Evolutionary conservation across 257 asterid species (phyloP), one percentile per base, ranked within the genome.

Genomic region (Ilex asprella): DNA sequence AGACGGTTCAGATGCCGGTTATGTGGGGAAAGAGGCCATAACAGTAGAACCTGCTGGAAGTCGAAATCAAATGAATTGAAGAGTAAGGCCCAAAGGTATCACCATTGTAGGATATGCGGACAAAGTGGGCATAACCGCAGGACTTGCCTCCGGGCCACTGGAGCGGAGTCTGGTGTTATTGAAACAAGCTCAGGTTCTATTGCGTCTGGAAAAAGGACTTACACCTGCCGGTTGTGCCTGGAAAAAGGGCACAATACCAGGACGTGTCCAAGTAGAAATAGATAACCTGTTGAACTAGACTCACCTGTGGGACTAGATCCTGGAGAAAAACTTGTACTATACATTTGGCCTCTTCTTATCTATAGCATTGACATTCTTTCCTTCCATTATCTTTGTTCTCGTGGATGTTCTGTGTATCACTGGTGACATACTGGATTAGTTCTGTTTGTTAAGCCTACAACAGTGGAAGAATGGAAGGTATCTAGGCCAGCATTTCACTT

Each of bases 21-120:
- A 63, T 93, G 97, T 70, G 94, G 99, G 29, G 82, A 76, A 67
- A 87, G 79, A 66, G 97, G 97, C 68, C 97, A 93, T 76, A 93
- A 93, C 75, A 78, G 84, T 72, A 82, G 95, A 78, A 89, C 96
- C 31, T 93, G 96, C 71, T 77, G 71, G 41, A 84, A 68, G 70
- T 69, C 75, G 54, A 87, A 78, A 73, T 31, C 77, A 32, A 66
- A 60, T 8, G 77, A 66, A 32, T 71, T 66, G 12, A 70, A 61
- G 55, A 61, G 16, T 49, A 60, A n/a, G 7, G 69, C 67, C 39
- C 76, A 44, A 12, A 79, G 79, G 70, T 63, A 75, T 69, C 91
- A 72, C 65, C 79, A 41, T 51, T 92, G 97, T 84, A 79, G 68
- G 64, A 61, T 65, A 62, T 92, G 97, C 62, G 91, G 89, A 16